Base-by-base conservation (phyloP, 768 basidiomycete genomes). In the Holtermannia corniformis region DNA sequence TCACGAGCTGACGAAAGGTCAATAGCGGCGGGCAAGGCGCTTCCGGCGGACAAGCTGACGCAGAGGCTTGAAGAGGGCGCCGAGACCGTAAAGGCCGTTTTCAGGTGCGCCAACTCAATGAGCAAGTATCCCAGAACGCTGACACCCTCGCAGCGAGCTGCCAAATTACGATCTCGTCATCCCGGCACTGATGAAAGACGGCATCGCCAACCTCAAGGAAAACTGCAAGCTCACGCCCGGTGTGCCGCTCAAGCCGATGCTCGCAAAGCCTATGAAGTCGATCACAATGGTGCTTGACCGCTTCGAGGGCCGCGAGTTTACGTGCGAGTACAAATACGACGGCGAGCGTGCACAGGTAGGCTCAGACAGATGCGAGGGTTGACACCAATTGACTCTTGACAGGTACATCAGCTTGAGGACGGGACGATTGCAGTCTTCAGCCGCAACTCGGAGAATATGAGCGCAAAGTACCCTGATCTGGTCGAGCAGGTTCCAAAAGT, bases 251-350 rank as follows among this genome's bases (percentile, higher is more conserved):
- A 99, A 99, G 64, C 95, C 95, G 13, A 99, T 99, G 95, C 77
- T 99, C 48, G 95, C 95, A 14, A 99, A 97, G 73, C 95, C 95
- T 7, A 97, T 93, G 0, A 99, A 99, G 73, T 95, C 95, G 2
- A 97, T 99, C 60, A 84, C 88, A 13, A 93, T 97, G 73, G 93
- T 99, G 19, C 79, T 99, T 20, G 93, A 99, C 74, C 78, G 91
- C 52, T 99, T 97, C 65, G 95, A 99, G 72, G 83, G 82, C 65
- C 92, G 91, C 73, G 80, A 79, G 50, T 97, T 99, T 69, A 96
- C 95, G 7, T 97, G 92, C 74, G 95, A 99, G 75, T 99, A 99
- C 75, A 99, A 99, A 73, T 99, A 99, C 61, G 95, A 99, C 59
- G 95, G 95, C 5, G 95, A 99, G 71, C 83, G 95, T 44, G 95